Base-by-base conservation (phyloP, 2,329 filamentous ascomycete genomes). In the Aspergillus tubingensis region DNA sequence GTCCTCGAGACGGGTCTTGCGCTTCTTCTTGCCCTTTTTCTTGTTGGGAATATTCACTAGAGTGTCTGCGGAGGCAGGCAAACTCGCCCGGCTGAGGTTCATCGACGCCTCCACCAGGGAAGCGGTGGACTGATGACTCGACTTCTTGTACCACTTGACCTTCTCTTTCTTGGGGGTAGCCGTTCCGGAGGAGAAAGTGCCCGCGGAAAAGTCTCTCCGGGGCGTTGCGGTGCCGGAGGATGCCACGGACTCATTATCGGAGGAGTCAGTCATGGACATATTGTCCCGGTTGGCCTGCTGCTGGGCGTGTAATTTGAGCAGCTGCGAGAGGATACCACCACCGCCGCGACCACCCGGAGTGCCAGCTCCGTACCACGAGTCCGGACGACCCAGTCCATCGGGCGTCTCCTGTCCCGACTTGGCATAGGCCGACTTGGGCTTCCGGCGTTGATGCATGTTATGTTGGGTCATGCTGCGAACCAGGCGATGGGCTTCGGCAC, bases 261-360 rank as follows among this genome's bases (percentile, higher is more conserved):
- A 75, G 25, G 71, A 69, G 59, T 74, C 69, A 2, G 72, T 70
- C n/a, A 70, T 67, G 38, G 59, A 64, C 41, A 67, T 65, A 52
- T 68, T 73, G 43, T 67, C 69, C 13, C 67, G 57, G 49, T 68
- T 76, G 39, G 69, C 69, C 70, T 82, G 80, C 32, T 36, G 65
- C 81, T 78, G 56, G 85, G 83, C 67, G 30, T 91, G 89, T 3
- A 92, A 79, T 72, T 87, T 90, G 53, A 95, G 79, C 1, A 96
- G 78, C 1, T 88, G 88, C 0, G 88, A 86, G 1, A 96, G 77
- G 48, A 94, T 86, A 27, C 91, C 91, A 3, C 74, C 72, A 2
- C 72, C 71, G 15, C 59, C 64, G 19, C 68, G 67, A 36, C 66
- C 64, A 44, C 69, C 54, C 2, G 54, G 44, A 21, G 49, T 59